A percentile compares a stretch with the other conserved stretches of the same genome.
Evolutionary conservation across 1,139 yeast species (phyloP).

Genomic region (Debaryomycetaceae sp.): DNA sequence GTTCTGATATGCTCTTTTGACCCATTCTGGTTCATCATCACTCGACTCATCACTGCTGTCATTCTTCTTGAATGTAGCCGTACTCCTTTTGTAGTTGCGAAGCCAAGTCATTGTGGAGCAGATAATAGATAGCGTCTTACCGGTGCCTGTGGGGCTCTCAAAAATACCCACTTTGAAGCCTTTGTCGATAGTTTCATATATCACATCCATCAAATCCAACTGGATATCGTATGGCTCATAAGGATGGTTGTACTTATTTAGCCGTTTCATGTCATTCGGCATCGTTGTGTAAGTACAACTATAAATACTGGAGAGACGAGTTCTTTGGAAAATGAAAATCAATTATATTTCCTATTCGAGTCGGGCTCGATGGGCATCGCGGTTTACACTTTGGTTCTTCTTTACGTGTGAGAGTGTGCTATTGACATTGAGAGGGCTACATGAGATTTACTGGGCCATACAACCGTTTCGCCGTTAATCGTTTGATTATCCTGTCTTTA

Average conservation of each 20-base stretch:
- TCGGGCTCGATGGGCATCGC: not conserved
- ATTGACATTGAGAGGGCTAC: no score
- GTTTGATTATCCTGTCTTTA: no score
- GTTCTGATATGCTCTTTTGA: constrained; percentile 38
- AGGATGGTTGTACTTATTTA: constrained; percentile 61
- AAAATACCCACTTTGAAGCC: constrained; percentile 72
- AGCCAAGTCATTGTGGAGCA: constrained; percentile 89
- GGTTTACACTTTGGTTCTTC: not conserved
- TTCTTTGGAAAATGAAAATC: not conserved
- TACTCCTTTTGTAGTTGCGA: constrained; percentile 50
- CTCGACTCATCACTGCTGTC: constrained; percentile 16
- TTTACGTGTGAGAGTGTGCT: no score
- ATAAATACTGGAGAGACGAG: not conserved
- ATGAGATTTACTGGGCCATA: no score
- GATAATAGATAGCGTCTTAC: constrained; percentile 82
- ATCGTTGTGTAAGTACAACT: not conserved
- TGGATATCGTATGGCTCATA: constrained; percentile 80
- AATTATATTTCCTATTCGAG: not conserved
- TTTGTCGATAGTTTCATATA: constrained; percentile 59
- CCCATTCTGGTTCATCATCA: constrained; percentile 66
- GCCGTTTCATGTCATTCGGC: constrained; percentile 1
- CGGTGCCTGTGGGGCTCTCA: constrained; percentile 96
- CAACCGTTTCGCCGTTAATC: no score
- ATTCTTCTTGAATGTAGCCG: constrained; percentile 25
- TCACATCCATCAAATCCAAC: constrained; percentile 66